phyloP scores from a whole-genome alignment of 495 filamentous ascomycete species.

The Penicillium macrosclerotiorum region DNA sequence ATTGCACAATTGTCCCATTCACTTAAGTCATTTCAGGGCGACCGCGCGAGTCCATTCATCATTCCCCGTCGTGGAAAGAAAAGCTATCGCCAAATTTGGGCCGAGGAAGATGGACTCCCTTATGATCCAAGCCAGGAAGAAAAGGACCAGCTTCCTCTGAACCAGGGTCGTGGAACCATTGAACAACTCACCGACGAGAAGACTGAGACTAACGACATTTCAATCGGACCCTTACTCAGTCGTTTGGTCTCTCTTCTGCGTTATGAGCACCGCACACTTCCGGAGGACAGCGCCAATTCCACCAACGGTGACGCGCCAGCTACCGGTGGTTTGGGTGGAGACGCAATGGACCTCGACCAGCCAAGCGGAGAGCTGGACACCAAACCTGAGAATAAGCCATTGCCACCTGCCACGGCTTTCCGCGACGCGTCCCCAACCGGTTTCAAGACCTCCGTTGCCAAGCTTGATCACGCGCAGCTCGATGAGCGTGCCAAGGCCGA shows the following conservation, averaged over 20 bases:
- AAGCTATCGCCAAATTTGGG: conserved; percentile 86
- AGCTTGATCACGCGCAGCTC: conserved; percentile 77
- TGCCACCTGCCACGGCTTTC: conserved; percentile 73
- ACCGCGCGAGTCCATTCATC: conserved; percentile 76
- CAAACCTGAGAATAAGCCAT: conserved; percentile 47
- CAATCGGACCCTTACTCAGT: conserved; percentile 77
- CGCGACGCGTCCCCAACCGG: conserved; percentile 61
- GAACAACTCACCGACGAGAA: conserved; percentile 82
- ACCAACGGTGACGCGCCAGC: conserved; percentile 51
- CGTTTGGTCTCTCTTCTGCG: conserved; percentile 82
- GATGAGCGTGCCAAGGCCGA: conserved; percentile 90
- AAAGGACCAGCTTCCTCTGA: conserved; percentile 66
- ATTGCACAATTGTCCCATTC: background rate
- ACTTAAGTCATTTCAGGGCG: conserved; percentile 56
- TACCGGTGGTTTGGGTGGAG: conserved; percentile 49
- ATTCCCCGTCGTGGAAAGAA: conserved; percentile 83
- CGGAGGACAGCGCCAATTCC: conserved; percentile 53
- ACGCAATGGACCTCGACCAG: conserved; percentile 50
- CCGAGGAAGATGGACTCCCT: conserved; percentile 83
- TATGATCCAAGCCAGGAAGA: conserved; percentile 58
- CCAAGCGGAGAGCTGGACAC: conserved; percentile 39
- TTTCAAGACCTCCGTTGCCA: conserved; percentile 56
- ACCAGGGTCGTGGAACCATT: conserved; percentile 78
- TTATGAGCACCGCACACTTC: conserved; percentile 69
- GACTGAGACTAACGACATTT: conserved; percentile 86